Base-by-base conservation (phyloP, 441 rosid species). In the Euphorbia corollata region DNA sequence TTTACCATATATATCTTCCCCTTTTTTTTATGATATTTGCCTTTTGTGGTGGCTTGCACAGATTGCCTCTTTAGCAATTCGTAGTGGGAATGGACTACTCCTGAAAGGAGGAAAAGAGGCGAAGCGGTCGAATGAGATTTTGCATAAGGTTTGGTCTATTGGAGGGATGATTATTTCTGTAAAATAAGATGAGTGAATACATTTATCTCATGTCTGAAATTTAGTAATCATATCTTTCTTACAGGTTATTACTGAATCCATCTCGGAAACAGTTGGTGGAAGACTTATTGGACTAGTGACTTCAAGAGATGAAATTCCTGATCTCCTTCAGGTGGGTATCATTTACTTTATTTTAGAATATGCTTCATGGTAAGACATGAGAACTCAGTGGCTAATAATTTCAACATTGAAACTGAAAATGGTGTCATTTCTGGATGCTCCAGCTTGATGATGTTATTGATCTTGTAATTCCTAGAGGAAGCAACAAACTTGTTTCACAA, bases 371-470 rank as follows among this genome's bases (percentile, higher is more conserved):
- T n/a, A 59, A 50, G 38, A 48, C 20, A 8, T 20, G 4, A 71
- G 27, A 27, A 22, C 13, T 27, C 32, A 4, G 32, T 73, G 22
- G 23, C 24, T 67, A 51, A 61, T 71, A 10, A 18, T 36, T 51
- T 38, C 41, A 13, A 13, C 19, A 59, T 64, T 18, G 20, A 57
- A 67, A 67, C 63, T n/a, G 22, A 59, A 61, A 39, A 27, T 69
- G 72, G 38, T 51, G 75, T 74, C 53, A 13, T 75, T 73, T 43
- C 57, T 45, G 68, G 15, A n/a, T 82, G 62, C 68, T 69, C 65
- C 90, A 94, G 99, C 97, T 91, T 67, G 99, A 94, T 82, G 98
- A 94, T 71, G 97, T 90, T 59, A 91, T 94, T 71, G 99, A 94
- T 80, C 99, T 94, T 71, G 97, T 94, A 75, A 94, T 94, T 75